Conservation (phyloP, 768 basidiomycete species). For the Collybiopsis confluens region DNA sequence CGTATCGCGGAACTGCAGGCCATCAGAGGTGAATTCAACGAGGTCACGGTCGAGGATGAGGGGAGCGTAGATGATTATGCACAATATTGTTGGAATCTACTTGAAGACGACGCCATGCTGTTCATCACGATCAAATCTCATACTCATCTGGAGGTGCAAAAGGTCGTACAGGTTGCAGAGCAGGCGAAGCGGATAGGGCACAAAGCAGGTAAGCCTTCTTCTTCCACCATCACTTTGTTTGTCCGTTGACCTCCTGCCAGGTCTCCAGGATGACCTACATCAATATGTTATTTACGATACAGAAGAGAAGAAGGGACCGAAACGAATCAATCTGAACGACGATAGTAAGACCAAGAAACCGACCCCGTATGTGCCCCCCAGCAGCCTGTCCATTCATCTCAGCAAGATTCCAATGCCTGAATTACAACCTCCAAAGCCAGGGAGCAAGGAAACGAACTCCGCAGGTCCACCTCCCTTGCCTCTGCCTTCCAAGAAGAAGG, state of each 20-base stretch:
- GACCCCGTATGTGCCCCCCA: slow-evolving; percentile 59
- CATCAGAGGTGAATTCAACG: slow-evolving; percentile 66
- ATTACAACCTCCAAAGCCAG: slow-evolving; percentile 48
- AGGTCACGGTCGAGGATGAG: slow-evolving; percentile 66
- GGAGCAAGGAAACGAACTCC: slow-evolving; percentile 29
- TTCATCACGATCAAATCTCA: slow-evolving; percentile 72
- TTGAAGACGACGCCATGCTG: slow-evolving; percentile 78
- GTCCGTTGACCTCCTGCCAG: slow-evolving; percentile 17
- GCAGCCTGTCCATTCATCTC: slow-evolving; percentile 64
- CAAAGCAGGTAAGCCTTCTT: slow-evolving; percentile 53
- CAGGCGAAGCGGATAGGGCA: slow-evolving; percentile 73
- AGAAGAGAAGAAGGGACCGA: slow-evolving; percentile 47
- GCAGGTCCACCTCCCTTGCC: no score
- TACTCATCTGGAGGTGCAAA: slow-evolving; percentile 61
- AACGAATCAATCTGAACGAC: slow-evolving; percentile 68
- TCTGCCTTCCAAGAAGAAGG: slow-evolving; percentile 22
- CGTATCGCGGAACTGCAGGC: slow-evolving; percentile 72
- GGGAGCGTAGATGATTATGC: slow-evolving; percentile 65
- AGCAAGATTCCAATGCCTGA: slow-evolving; percentile 90
- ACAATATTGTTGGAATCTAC: slow-evolving; percentile 55
- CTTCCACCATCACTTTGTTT: background rate
- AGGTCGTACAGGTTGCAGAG: slow-evolving; percentile 77
- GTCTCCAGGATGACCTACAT: slow-evolving; percentile 52
- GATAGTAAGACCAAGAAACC: slow-evolving; percentile 30
- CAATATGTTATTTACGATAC: slow-evolving; percentile 78